Evolutionary conservation across 495 filamentous ascomycete genomes (phyloP), one percentile per base, ranked within the genome.

Genomic region (Neurospora tetrasperma): DNA sequence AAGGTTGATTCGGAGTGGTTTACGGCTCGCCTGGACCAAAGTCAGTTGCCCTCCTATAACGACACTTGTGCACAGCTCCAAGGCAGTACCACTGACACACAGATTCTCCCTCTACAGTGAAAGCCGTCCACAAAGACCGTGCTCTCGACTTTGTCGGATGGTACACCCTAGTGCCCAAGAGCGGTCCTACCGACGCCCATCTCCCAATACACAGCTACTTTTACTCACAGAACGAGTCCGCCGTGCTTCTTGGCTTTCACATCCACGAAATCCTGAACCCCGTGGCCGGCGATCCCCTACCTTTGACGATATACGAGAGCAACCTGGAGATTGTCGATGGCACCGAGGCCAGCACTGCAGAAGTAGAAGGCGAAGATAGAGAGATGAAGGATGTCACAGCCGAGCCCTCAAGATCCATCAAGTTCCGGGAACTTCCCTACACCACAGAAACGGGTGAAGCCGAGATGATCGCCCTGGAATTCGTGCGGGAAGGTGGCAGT

Each of bases 381-480:
- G 86, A 87, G 42, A 94, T 96, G 90, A 90, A 92, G 73, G 93
- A 94, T 75, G 88, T 88, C 48, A 89, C 91, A 72, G 85, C 79
- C 0, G 73, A 87, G 39, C 72, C 80, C 73, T 77, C 80, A 11
- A 78, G 88, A 69, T 86, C 84, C 12, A 85, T 97, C 31, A 89
- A 88, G 73, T 98, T 98, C 83, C 88, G 91, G 35, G 92, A 95
- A 78, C 80, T 98, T 41, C 90, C 91, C 20, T 98, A 95, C 79
- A 88, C 90, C 0, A 89, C 98, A 20, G 96, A 99, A 80, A 98
- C 94, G 0, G 93, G 92, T 18, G 94, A 98, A 80, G 92, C 96
- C 9, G 96, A 99, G 83, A 98, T 98, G 94, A 98, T 99, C 76
- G 89, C 90, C 46, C 90, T 99, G 76, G 93, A 98, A 76, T 95